These are phyloP conservation scores for Leptographium lundbergii DNA, from an alignment of 2,329 filamentous ascomycete species.

Conservation along the genomic window DNA sequence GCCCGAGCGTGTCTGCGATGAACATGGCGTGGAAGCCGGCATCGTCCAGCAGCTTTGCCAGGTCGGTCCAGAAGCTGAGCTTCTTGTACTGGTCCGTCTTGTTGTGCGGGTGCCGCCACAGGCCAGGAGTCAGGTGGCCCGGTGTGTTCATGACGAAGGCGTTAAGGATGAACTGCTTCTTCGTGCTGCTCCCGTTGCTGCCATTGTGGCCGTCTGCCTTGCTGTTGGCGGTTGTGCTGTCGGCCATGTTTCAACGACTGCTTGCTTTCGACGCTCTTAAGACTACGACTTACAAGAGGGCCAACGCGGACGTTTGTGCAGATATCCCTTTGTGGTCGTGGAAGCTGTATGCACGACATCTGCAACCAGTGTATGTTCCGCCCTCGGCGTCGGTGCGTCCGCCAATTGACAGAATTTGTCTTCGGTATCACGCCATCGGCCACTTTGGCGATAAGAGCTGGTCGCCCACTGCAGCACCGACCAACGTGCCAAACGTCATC, in stretches of 20 bases:
- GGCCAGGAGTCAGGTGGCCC: conserved; percentile 7
- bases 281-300: not conserved
- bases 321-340: no score
- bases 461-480: not conserved
- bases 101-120: conserved; percentile 10
- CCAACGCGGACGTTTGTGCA: no score
- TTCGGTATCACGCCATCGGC: not conserved
- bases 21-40: conserved; percentile 10
- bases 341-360: no score
- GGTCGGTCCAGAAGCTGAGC: conserved; percentile 8
- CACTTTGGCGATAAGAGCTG: not conserved
- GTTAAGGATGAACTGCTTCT: conserved; percentile 28
- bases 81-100: conserved; percentile 8
- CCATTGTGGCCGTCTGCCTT: not conserved
- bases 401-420: not conserved
- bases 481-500: not conserved
- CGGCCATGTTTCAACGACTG: not conserved
- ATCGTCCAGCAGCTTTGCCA: conserved; percentile 9
- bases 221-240: not conserved
- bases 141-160: conserved; percentile 23
- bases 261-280: not conserved
- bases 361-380: not conserved
- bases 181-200: not conserved
- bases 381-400: not conserved
- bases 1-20: conserved; percentile 9